Evolutionary conservation across 495 filamentous ascomycete species (phyloP).

Genomic region (Lophiostoma macrostomum): DNA sequence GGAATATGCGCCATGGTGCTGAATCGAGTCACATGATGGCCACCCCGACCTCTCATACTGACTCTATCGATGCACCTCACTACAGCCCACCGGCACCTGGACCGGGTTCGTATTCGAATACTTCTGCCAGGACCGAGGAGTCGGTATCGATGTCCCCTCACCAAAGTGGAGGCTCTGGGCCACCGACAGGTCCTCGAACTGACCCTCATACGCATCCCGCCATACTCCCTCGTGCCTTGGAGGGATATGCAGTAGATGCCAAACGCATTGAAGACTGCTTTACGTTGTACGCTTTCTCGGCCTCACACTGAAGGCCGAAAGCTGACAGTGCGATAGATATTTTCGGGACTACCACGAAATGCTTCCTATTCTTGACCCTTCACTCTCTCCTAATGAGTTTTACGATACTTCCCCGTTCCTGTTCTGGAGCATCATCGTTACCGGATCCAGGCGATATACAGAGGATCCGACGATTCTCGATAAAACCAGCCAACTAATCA

Average conservation of each 20-base stretch:
- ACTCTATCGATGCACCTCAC: background rate
- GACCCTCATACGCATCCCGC: background rate
- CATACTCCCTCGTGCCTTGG: conserved; percentile 4
- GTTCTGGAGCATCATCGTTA: conserved; percentile 49
- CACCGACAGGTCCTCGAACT: background rate
- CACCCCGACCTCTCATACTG: background rate
- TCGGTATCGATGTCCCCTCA: background rate
- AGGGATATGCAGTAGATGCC: conserved; percentile 16
- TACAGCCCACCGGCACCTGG: background rate
- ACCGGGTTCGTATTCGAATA: background rate
- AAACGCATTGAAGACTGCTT: conserved; percentile 25
- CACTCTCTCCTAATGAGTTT: conserved; percentile 44
- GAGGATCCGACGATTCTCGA: conserved; percentile 48
- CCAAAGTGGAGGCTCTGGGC: background rate
- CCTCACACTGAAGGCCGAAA: too few species aligned
- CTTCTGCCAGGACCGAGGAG: background rate
- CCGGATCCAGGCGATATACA: conserved; percentile 37
- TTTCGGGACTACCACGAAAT: conserved; percentile 48
- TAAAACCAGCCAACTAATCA: conserved; percentile 43
- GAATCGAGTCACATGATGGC: conserved; percentile 3
- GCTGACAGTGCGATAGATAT: conserved; percentile 39
- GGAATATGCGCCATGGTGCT: conserved; percentile 14
- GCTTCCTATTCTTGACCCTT: conserved; percentile 47
- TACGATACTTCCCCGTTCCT: conserved; percentile 49
- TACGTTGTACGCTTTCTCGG: conserved; percentile 16